Percentiles rank a stretch among this genome's conserved stretches.
phyloP scores from a whole-genome alignment of 176 grass and related monocot genomes.

The Carex myosuroides region DNA sequence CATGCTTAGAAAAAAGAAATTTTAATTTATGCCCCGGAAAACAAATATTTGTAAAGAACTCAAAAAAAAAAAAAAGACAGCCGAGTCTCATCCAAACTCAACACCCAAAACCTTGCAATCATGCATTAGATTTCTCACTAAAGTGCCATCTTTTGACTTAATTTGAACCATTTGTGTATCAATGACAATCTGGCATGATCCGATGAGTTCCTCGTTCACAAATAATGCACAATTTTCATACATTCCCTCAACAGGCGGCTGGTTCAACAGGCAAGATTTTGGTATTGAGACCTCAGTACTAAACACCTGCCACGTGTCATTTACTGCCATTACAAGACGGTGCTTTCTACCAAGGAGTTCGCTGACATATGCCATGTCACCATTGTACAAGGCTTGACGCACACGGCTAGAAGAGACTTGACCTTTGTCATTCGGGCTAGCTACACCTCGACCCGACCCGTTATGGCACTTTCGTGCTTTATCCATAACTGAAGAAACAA shows the following conservation, averaged over 20 bases:
- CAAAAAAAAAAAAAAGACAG: neutral
- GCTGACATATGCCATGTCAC: conserved; percentile 61
- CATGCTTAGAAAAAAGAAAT: neutral
- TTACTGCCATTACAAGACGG: conserved; percentile 53
- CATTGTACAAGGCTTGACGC: conserved; percentile 60
- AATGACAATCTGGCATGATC: conserved; percentile 28
- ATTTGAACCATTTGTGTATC: conserved; percentile 26
- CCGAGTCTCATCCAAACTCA: conserved; percentile 31
- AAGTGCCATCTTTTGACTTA: conserved; percentile 16
- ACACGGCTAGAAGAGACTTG: conserved; percentile 88
- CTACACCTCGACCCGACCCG: conserved; percentile 32
- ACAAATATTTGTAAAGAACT: neutral
- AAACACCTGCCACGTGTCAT: conserved; percentile 27
- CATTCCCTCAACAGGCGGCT: conserved; percentile 30
- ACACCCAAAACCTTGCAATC: conserved; percentile 26
- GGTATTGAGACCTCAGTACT: conserved; percentile 29
- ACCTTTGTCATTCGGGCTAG: conserved; percentile 59
- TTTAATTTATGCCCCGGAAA: neutral
- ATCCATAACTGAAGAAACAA: conserved; percentile 44
- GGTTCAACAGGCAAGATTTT: conserved; percentile 67
- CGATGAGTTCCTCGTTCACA: conserved; percentile 17
- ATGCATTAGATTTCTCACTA: neutral
- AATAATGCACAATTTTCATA: conserved; percentile 37
- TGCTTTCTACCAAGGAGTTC: conserved; percentile 82
- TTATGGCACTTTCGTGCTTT: conserved; percentile 27